Conservation (phyloP, 768 basidiomycete species). For the Dictyophora rubrovolvata region DNA sequence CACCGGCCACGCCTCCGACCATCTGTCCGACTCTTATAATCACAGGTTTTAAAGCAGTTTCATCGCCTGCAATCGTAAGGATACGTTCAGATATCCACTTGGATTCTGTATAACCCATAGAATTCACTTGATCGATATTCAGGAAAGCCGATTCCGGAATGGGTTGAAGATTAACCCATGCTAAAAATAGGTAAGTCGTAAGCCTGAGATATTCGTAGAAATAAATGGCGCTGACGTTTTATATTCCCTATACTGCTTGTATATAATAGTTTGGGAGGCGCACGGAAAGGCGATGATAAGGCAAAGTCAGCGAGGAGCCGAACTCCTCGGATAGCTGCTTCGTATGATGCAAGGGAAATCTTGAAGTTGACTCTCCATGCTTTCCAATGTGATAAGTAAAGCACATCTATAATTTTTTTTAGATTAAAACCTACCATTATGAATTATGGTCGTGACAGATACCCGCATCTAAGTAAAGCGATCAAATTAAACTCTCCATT, state of each 20-base stretch:
- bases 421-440: conserved; percentile 19
- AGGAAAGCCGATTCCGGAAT: not conserved
- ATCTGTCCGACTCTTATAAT: conserved; percentile 13
- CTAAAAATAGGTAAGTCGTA: not conserved
- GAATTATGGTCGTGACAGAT: conserved; percentile 28
- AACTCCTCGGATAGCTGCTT: not conserved
- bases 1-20: conserved; percentile 10
- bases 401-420: too few relatives aligned
- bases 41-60: conserved; percentile 10
- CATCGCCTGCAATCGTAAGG: conserved; percentile 7
- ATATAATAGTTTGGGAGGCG: not conserved
- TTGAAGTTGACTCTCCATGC: conserved; percentile 12
- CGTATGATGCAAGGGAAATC: conserved; percentile 6
- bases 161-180: not conserved
- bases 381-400: not conserved
- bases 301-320: conserved; percentile 5
- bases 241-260: conserved; percentile 12
- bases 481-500: not conserved
- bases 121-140: not conserved
- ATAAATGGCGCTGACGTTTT: not conserved
- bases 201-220: not conserved
- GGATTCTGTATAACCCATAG: conserved; percentile 2
- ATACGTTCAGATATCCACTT: conserved; percentile 14
- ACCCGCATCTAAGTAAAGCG: conserved; percentile 18
- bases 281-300: not conserved